These are phyloP conservation scores for Sclerotinia subarctica DNA, from an alignment of 2,329 filamentous ascomycete genomes.

Conservation along the genomic window DNA sequence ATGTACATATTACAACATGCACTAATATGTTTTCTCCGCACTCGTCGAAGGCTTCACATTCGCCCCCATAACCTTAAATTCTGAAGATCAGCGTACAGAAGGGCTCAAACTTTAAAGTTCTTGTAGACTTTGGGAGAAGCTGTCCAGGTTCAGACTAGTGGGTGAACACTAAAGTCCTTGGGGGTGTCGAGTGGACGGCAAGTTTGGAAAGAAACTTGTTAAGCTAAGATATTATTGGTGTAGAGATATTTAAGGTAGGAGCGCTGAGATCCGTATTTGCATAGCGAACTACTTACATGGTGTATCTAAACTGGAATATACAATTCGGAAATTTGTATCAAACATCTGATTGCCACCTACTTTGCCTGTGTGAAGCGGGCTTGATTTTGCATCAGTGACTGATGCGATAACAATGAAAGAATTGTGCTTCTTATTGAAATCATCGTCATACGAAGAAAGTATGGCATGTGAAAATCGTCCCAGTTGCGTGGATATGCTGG, in stretches of 20 bases:
- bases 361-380: too few relatives aligned
- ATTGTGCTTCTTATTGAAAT: not conserved
- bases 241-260: not conserved
- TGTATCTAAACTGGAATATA: not conserved
- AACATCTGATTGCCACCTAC: not conserved
- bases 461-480: not conserved
- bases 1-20: constrained; percentile 5
- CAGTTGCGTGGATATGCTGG: not conserved
- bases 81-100: constrained; percentile 1
- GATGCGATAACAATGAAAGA: not conserved
- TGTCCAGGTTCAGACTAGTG: not conserved
- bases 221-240: not conserved
- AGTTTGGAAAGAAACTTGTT: not conserved
- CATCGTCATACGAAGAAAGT: not conserved
- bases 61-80: not conserved
- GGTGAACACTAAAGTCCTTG: constrained; percentile 4
- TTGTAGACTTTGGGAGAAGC: not conserved
- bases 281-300: not conserved
- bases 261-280: not conserved
- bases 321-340: not conserved
- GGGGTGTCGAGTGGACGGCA: not conserved
- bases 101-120: not conserved
- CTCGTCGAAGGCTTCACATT: not conserved
- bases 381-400: not conserved
- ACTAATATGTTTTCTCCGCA: not conserved